These are phyloP conservation scores for Porcisia deanei DNA, from an alignment of 208 protist genomes.

Conservation along the genomic window DNA sequence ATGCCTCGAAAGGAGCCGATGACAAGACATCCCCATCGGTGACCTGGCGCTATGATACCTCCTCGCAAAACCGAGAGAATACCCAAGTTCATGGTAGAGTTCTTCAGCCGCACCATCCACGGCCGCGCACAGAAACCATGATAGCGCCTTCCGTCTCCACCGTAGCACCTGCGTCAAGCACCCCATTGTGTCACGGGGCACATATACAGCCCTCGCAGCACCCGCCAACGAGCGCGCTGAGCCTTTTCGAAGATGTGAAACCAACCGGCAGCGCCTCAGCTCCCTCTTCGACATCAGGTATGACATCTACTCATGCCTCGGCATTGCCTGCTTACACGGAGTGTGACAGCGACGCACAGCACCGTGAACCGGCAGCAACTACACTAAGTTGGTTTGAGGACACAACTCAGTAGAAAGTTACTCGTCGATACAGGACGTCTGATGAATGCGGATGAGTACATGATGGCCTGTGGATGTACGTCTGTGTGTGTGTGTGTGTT, in stretches of 20 bases:
- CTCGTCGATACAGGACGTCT: too few species aligned
- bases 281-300: neutral
- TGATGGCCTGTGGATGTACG: neutral
- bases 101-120: constrained; percentile 6
- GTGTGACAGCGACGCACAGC: neutral
- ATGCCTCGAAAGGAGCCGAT: neutral
- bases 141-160: neutral
- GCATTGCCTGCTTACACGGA: neutral
- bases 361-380: neutral
- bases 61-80: neutral
- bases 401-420: constrained; percentile 1
- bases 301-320: neutral
- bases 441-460: neutral
- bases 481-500: neutral
- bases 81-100: neutral
- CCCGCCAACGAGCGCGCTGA: constrained; percentile 4
- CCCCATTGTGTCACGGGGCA: neutral
- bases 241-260: constrained; percentile 27
- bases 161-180: constrained; percentile 1
- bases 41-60: neutral
- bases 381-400: constrained; percentile 30
- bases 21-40: neutral
- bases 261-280: neutral
- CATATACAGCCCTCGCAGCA: neutral
- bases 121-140: constrained; percentile 18